Base-by-base conservation (phyloP, 1,284 basidiomycete species). In the Microbotryum lychnidis-dioicae region DNA sequence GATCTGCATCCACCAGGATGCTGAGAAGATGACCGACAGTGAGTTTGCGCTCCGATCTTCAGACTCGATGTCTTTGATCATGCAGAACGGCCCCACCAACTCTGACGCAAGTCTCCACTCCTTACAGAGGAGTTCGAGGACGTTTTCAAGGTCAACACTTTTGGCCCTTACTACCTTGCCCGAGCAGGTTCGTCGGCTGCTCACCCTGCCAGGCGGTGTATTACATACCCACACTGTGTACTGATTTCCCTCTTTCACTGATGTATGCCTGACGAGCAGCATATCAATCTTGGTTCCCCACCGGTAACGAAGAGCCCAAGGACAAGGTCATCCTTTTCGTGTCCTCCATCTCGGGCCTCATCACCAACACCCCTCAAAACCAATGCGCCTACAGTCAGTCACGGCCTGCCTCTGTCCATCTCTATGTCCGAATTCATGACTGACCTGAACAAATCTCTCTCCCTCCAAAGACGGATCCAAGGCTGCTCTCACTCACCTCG, bases 241-340 rank as follows among this genome's bases (percentile, higher is more conserved):
- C 45, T 31, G 31, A 23, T 61, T n/a, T 23, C 9, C 14, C 5
- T 42, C 25, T 14, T 18, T 16, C 23, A 18, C 29, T 54, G 5
- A 23, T 42, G 6, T n/a, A 6, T 6, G 4, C 42, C 4, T 31
- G 8, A 16, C 20, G 10, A 23, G 23, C 10, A 59, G 58, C 48
- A 16, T 60, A 54, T 46, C 29, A 46, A 16, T 50, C 58, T 6
- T 60, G 58, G 58, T 61, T 61, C 48, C 55, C 54, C 27, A 48
- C n/a, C 14, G 57, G 29, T 23, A 33, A 45, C 58, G 50, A 25
- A 23, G 42, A 57, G 52, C 46, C 45, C 14, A 70, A 75, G n/a
- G 65, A 66, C 56, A 77, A 77, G 65, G 69, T 73, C 64, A 73
- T 77, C 57, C 60, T 76, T n/a, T 74, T 75, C 62, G 70, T 77